A percentile compares a stretch with the other conserved stretches of the same genome.
Evolutionary conservation across 139 green algal genomes (phyloP).

Genomic region (Chlorella sorokiniana): DNA sequence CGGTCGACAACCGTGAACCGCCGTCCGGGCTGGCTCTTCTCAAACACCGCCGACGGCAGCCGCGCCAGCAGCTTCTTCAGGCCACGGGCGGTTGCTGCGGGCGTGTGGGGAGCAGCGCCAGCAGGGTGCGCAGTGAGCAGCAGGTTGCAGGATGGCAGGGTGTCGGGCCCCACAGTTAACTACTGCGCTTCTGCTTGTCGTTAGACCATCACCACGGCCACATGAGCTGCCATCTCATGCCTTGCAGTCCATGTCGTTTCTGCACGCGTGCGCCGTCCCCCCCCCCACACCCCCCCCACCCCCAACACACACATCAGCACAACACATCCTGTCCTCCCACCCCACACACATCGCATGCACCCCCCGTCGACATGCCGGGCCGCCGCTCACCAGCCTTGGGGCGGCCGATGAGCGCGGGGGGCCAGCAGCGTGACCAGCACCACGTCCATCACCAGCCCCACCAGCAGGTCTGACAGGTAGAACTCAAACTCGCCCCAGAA

Average conservation of each 20-base stretch:
- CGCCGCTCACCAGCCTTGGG: neutral
- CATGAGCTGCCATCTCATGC: neutral
- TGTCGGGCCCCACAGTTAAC: too few species aligned
- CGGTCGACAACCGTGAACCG: constrained; percentile 64
- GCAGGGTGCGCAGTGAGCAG: neutral
- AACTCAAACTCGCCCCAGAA: constrained; percentile 99
- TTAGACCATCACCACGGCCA: neutral
- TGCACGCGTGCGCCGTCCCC: neutral
- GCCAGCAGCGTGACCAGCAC: constrained; percentile 91
- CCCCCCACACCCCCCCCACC: neutral
- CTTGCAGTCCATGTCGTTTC: too few species aligned
- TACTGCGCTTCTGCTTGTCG: too few species aligned
- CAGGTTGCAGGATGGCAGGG: neutral
- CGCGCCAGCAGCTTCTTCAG: constrained; percentile 49
- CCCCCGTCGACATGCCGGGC: neutral
- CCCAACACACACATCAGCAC: neutral
- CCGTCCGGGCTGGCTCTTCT: constrained; percentile 58
- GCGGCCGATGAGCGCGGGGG: constrained; percentile 71
- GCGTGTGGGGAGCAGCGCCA: neutral
- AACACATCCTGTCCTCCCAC: neutral
- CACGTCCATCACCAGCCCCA: constrained; percentile 87
- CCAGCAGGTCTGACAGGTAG: constrained; percentile 93
- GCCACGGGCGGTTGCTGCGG: constrained; percentile 14
- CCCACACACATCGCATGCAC: neutral
- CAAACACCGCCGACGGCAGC: constrained; percentile 79